phyloP scores from a whole-genome alignment of 2,329 filamentous ascomycete species.

The Fusarium sp. region DNA sequence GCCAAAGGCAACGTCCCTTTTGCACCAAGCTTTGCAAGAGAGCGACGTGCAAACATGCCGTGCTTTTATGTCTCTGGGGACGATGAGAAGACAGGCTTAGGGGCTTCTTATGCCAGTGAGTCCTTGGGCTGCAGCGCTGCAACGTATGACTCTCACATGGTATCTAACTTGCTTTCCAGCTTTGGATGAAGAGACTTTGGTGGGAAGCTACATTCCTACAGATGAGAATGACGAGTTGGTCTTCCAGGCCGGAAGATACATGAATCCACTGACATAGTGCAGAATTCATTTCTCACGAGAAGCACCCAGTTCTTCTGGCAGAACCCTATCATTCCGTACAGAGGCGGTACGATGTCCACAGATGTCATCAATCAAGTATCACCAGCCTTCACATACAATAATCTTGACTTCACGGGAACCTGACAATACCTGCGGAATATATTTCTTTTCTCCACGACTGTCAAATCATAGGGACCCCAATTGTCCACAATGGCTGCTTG shows the following conservation, averaged over 20 bases:
- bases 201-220: constrained; percentile 54
- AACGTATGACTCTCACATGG: neutral
- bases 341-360: constrained; percentile 53
- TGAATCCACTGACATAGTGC: neutral
- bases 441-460: constrained; percentile 50
- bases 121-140: constrained; percentile 6
- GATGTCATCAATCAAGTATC: constrained; percentile 60
- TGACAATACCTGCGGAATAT: constrained; percentile 46
- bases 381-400: constrained; percentile 52
- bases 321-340: constrained; percentile 33
- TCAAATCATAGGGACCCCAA: constrained; percentile 39
- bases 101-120: constrained; percentile 57
- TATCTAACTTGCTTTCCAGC: constrained; percentile 39
- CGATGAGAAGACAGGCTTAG: constrained; percentile 52
- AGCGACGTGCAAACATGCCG: constrained; percentile 48
- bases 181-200: constrained; percentile 47
- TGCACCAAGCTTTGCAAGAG: constrained; percentile 41
- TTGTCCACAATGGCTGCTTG: constrained; percentile 52
- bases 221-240: constrained; percentile 55
- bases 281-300: constrained; percentile 36
- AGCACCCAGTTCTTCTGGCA: constrained; percentile 30
- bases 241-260: too few species aligned
- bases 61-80: constrained; percentile 53
- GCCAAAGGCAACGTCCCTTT: constrained; percentile 54
- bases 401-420: constrained; percentile 54